A percentile compares a stretch with the other conserved stretches of the same genome.
These are phyloP conservation scores for Hyphopichia fennica DNA, from an alignment of 1,139 yeast species.

Conservation along the genomic window DNA sequence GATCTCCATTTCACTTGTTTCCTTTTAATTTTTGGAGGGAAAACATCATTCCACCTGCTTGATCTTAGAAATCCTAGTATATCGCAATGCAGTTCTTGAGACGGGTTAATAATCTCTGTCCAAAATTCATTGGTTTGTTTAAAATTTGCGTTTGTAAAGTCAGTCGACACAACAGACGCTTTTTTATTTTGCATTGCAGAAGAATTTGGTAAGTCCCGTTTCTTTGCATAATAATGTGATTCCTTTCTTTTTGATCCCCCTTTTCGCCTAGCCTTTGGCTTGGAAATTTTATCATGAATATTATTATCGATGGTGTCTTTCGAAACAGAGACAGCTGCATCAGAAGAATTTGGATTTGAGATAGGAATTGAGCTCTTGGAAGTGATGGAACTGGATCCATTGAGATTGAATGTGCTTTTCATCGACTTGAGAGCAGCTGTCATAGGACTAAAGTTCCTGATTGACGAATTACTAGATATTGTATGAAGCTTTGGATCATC, in stretches of 20 bases:
- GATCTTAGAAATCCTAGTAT: slow-evolving; percentile 37
- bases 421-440: neutral
- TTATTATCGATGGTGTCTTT: neutral
- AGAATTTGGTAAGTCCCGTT: neutral
- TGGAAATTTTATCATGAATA: slow-evolving; percentile 10
- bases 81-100: slow-evolving; percentile 53
- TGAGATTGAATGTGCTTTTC: neutral
- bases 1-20: slow-evolving; percentile 88
- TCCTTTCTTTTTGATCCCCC: slow-evolving; percentile 2
- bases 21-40: slow-evolving; percentile 67
- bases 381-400: neutral
- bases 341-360: neutral
- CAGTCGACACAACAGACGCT: neutral
- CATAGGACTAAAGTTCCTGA: slow-evolving; percentile 9
- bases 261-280: slow-evolving; percentile 8
- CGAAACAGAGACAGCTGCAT: neutral
- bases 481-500: slow-evolving; percentile 21
- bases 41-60: slow-evolving; percentile 83
- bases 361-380: neutral
- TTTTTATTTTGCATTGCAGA: neutral
- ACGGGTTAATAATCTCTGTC: slow-evolving; percentile 71
- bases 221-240: neutral
- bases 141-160: neutral
- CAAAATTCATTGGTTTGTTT: slow-evolving; percentile 42
- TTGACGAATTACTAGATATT: slow-evolving; percentile 9